Conservation (phyloP, 805 yeast genomes). For the Kluyveromyces siamensis region DNA sequence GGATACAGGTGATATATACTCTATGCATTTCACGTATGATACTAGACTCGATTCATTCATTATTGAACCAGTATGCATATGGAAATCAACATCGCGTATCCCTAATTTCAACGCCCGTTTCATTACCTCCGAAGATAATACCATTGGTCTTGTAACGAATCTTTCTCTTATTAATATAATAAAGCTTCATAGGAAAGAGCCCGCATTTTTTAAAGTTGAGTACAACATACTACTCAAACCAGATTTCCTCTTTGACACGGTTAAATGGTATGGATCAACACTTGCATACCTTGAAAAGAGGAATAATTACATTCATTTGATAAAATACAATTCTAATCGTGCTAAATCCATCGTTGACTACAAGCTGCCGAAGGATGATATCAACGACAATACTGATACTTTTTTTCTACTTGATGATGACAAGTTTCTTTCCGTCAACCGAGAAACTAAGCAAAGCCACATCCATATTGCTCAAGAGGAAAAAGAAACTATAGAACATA, state of each 20-base stretch:
- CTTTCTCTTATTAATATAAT: background rate
- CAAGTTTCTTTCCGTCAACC: background rate
- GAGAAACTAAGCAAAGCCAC: background rate
- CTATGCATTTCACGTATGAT: background rate
- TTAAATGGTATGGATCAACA: background rate
- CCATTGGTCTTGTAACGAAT: background rate
- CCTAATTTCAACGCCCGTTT: background rate
- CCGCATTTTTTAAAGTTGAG: background rate
- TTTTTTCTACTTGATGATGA: background rate
- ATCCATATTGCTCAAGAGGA: background rate
- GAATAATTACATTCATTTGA: background rate
- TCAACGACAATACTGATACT: background rate
- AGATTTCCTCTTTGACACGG: background rate
- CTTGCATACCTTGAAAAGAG: background rate
- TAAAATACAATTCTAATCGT: background rate
- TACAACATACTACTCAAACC: background rate
- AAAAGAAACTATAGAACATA: background rate
- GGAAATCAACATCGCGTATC: background rate
- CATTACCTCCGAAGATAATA: background rate
- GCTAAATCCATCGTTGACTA: background rate
- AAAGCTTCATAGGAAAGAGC: background rate
- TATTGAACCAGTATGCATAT: background rate
- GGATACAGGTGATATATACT: background rate
- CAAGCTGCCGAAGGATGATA: background rate
- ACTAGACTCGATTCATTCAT: background rate